phyloP scores from a whole-genome alignment of 176 grass and related monocot genomes.

The Musa troglodytarum region DNA sequence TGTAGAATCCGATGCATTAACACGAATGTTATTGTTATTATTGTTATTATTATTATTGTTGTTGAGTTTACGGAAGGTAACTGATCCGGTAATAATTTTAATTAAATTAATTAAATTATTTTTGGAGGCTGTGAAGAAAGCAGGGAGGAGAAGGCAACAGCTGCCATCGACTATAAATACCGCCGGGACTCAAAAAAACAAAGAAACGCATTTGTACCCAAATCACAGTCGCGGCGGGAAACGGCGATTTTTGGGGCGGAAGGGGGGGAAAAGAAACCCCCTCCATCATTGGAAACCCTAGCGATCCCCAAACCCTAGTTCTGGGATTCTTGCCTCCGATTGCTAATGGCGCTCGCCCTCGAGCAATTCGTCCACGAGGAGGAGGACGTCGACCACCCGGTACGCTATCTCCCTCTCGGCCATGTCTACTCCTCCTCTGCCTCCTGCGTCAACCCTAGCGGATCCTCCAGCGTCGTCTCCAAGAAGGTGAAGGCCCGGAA shows the following conservation, averaged over 20 bases:
- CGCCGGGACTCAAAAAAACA: background rate
- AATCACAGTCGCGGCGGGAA: slow-evolving; percentile 9
- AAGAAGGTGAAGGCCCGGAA: slow-evolving; percentile 33
- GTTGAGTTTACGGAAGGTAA: no score
- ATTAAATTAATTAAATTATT: no score
- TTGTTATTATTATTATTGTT: no score
- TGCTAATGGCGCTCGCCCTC: slow-evolving; percentile 58
- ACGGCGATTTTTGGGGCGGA: background rate
- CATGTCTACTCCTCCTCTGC: slow-evolving; percentile 72
- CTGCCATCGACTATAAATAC: background rate
- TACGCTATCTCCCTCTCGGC: slow-evolving; percentile 66
- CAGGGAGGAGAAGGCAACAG: background rate
- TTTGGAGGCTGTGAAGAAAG: background rate
- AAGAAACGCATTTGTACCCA: background rate
- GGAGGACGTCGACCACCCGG: slow-evolving; percentile 32
- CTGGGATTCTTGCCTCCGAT: background rate
- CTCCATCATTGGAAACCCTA: slow-evolving; percentile 4
- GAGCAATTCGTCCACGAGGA: slow-evolving; percentile 45
- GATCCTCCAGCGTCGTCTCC: slow-evolving; percentile 10
- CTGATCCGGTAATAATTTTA: no score
- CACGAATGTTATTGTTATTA: no score
- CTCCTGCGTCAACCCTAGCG: slow-evolving; percentile 28
- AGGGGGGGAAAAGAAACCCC: background rate
- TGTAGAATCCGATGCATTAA: no score
- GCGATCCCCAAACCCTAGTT: background rate